Conservation (phyloP, 164 flowering plant genomes). For the Echeveria elegans region DNA sequence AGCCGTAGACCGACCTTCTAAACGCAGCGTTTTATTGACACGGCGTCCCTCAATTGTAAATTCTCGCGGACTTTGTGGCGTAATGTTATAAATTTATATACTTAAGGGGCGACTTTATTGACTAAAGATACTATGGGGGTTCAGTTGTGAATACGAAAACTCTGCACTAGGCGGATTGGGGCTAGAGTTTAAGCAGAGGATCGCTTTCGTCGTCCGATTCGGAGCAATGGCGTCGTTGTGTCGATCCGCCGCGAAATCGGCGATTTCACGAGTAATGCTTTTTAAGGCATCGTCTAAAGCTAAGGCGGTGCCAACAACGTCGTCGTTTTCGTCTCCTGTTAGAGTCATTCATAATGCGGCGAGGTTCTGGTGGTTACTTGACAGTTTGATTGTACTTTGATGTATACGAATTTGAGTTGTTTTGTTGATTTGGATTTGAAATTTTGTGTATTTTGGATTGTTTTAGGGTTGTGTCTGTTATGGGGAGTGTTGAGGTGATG, state of each 20-base stretch:
- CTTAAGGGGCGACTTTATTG: no score
- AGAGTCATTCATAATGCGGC: neutral
- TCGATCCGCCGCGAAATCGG: neutral
- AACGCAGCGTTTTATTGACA: neutral
- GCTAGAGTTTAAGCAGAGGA: no score
- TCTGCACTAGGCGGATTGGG: no score
- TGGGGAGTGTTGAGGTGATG: neutral
- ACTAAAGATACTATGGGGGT: no score
- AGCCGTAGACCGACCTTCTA: neutral
- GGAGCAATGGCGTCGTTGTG: neutral
- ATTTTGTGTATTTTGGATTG: neutral
- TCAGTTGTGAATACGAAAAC: no score
- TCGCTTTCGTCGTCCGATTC: neutral
- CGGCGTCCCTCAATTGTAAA: neutral
- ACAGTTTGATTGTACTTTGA: neutral
- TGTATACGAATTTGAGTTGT: no score
- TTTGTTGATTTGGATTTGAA: neutral
- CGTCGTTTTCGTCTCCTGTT: neutral
- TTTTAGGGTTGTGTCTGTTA: neutral
- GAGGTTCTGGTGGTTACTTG: neutral
- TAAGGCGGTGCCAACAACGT: neutral
- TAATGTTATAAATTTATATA: no score
- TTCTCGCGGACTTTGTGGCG: no score
- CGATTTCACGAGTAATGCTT: neutral
- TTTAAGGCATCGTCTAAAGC: neutral